A percentile compares a stretch with the other conserved stretches of the same genome.
Conservation (phyloP, 495 filamentous ascomycete genomes). For the Penicillium ochrochloron region DNA sequence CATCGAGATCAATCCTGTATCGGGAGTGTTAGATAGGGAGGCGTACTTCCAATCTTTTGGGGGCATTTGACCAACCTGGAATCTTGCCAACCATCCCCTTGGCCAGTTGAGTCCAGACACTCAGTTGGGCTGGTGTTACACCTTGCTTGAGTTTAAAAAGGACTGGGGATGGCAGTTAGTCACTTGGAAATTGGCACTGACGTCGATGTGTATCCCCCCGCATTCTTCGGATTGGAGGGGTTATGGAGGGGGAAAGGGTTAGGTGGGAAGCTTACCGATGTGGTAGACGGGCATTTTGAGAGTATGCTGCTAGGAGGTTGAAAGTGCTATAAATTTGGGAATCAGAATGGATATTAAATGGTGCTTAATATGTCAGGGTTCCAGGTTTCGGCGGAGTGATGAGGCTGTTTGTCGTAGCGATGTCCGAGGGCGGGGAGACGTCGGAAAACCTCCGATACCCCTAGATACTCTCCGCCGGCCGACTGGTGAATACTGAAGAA, state of each 20-base stretch:
- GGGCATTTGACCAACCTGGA: constrained; percentile 29
- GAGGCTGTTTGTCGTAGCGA: neutral
- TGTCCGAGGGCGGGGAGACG: constrained; percentile 8
- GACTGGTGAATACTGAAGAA: neutral
- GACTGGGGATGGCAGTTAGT: constrained; percentile 27
- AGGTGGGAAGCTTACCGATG: constrained; percentile 29
- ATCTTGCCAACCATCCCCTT: constrained; percentile 47
- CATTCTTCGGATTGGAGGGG: constrained; percentile 12
- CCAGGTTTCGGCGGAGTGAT: neutral
- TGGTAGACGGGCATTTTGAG: constrained; percentile 41
- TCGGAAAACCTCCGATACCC: constrained; percentile 23
- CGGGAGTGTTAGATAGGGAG: neutral
- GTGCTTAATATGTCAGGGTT: neutral
- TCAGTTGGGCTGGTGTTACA: constrained; percentile 38
- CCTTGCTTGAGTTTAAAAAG: constrained; percentile 50
- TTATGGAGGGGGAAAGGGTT: neutral
- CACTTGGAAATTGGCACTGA: neutral
- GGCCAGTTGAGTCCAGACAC: constrained; percentile 33
- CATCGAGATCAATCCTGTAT: constrained; percentile 37
- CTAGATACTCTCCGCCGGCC: neutral
- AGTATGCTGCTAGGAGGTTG: neutral
- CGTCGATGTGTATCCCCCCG: constrained; percentile 7
- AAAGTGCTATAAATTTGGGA: neutral
- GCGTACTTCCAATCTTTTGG: neutral
- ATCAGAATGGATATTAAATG: neutral